phyloP scores from a whole-genome alignment of 352 stramenopile species.

The Aphanomyces astaci region DNA sequence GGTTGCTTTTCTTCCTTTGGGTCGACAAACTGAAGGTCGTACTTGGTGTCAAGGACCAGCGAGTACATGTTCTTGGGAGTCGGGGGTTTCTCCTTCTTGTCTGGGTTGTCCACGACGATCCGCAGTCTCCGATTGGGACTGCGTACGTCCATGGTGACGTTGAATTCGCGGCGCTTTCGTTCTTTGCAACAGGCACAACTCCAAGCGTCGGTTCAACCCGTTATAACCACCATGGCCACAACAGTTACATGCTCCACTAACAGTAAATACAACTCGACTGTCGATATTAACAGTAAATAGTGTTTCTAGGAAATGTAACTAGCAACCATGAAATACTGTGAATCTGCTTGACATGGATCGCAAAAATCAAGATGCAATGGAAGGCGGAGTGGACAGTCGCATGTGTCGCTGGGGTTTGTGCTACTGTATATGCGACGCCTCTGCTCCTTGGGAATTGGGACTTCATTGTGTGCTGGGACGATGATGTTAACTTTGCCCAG shows the following conservation, averaged over 20 bases:
- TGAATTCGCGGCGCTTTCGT: not conserved
- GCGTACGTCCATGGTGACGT: slow-evolving; percentile 11
- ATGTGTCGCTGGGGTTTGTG: not conserved
- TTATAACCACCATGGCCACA: not conserved
- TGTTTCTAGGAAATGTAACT: too few relatives aligned
- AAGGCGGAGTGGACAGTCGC: not conserved
- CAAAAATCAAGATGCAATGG: not conserved
- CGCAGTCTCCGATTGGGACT: slow-evolving; percentile 1
- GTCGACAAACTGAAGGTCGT: slow-evolving; percentile 18
- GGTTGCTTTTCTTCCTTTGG: not conserved
- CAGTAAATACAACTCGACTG: too few relatives aligned
- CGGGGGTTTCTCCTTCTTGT: slow-evolving; percentile 4
- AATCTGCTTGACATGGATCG: not conserved
- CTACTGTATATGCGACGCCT: not conserved
- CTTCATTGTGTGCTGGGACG: not conserved
- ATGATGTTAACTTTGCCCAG: not conserved
- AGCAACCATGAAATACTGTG: not conserved
- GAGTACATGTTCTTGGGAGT: slow-evolving; percentile 2
- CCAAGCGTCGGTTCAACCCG: not conserved
- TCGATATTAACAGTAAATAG: too few relatives aligned
- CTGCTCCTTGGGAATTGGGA: not conserved
- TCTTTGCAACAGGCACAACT: not conserved
- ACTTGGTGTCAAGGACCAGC: slow-evolving; percentile 3
- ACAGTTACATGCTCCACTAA: not conserved
- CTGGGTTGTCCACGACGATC: not conserved